Base-by-base conservation (phyloP, 2,329 filamentous ascomycete species). In the Cryphonectria carpinicola region DNA sequence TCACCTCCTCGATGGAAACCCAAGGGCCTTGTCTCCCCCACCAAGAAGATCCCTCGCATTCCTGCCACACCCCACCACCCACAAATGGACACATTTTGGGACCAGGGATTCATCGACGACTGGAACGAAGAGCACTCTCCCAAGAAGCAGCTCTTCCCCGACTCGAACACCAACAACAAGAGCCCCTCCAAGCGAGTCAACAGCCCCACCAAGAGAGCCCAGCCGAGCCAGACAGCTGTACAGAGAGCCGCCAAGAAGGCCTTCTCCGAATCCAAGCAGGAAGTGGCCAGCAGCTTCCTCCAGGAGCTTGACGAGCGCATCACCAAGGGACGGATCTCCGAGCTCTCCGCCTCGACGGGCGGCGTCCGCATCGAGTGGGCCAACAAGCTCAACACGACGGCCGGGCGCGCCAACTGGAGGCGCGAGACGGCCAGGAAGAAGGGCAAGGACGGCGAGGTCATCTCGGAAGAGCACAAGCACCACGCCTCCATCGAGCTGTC, bases 401-500 rank as follows among this genome's bases (percentile, higher is more conserved):
- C 93, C 19, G 93, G 93, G 0, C 86, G 92, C 56, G 92, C 92
- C 39, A 90, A 88, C 75, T 94, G 92, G 91, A 89, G 86, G 74
- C 85, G 88, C 32, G 90, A 91, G 76, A 87, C 85, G 17, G 79
- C 85, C 19, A 82, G 81, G 73, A 78, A 78, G 66, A 78, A 76
- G 67, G 77, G 75, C 28, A 76, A 75, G 22, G 72, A 74, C 14
- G 76, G 76, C 22, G 74, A 76, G 2, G 77, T 74, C 13, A 28
- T 64, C 43, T 60, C 69, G 54, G 67, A 67, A 22, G 78, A 75
- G 17, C 78, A 85, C 74, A 81, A 82, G 25, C 86, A 88, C 74
- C 89, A 95, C 79, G 94, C 93, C 13, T 89, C 86, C 22, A 97
- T 98, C 77, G 95, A 98, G 78, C 88, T 98, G 2, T 93, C 95